Evolutionary conservation across 2,329 filamentous ascomycete genomes (phyloP), one percentile per base, ranked within the genome.

Genomic region (Stemphylium lycopersici): DNA sequence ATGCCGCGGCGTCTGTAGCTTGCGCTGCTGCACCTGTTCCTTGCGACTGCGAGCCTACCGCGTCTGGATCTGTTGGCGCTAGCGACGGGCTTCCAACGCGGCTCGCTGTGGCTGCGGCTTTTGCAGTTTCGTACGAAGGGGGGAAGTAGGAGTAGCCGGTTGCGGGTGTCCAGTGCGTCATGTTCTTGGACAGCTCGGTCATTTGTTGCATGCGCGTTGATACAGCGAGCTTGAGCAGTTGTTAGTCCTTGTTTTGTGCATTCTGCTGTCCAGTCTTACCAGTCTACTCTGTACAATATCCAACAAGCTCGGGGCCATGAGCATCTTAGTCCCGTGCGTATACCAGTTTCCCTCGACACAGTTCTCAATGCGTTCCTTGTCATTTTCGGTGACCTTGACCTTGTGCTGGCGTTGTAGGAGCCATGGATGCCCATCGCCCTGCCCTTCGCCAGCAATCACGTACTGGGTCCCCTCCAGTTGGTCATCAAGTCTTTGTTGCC

Each of bases 291-390:
- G 81, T 6, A 88, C 72, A 6, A 88, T 78, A 62, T 85, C 84
- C 34, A 80, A 79, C 45, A 87, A 76, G 8, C 82, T 84, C 2
- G 86, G 85, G 11, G 86, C 85, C 79, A 86, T 85, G 63, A 84
- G 84, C 37, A 88, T 80, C 44, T 79, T 80, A 48, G 84, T 82
- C 1, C 83, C 84, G n/a, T 87, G 79, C 8, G 86, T 78, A 65
- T 84, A 88, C 70, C 84, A 88, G 2, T 83, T 84, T 11, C 79
- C 82, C 41, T 87, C 72, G 5, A 84, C 76, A 24, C 78, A 79
- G 24, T 84, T 76, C 51, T 84, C 80, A 2, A 67, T 82, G 80
- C 33, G 58, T 7, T 63, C 61, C 18, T 62, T 47, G 41, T 37
- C 55, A 77, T 70, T 81, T 77, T 77, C 49, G 5, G 47, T 51